Conservation (phyloP, 352 stramenopile genomes). For the Globisporangium yorkense region DNA sequence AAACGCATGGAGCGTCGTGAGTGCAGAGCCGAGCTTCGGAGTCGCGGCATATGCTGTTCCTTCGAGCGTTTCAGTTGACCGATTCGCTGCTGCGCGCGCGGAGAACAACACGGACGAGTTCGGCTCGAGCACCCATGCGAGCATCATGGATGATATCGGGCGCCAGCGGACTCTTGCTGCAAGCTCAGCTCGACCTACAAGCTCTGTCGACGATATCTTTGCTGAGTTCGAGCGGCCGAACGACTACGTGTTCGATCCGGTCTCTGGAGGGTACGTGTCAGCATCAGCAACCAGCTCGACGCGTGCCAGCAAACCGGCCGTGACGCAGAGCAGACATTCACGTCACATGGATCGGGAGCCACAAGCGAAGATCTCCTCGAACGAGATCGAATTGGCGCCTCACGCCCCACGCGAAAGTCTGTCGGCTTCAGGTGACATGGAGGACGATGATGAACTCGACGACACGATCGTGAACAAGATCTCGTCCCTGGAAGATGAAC, state of each 20-base stretch:
- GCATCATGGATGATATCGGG: constrained; percentile 67
- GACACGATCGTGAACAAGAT: constrained; percentile 82
- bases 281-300: constrained; percentile 6
- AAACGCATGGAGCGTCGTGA: constrained; percentile 39
- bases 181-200: constrained; percentile 4
- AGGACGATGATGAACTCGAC: constrained; percentile 36
- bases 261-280: constrained; percentile 50
- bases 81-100: constrained; percentile 4
- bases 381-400: not conserved
- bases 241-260: constrained; percentile 71
- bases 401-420: not conserved
- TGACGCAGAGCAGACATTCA: not conserved
- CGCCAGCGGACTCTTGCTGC: not conserved
- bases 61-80: constrained; percentile 15
- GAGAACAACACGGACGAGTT: constrained; percentile 1
- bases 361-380: not conserved
- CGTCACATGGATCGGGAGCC: not conserved
- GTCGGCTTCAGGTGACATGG: constrained; percentile 2
- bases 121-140: constrained; percentile 6
- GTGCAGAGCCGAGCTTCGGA: constrained; percentile 15
- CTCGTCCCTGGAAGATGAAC: constrained; percentile 55
- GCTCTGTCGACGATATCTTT: constrained; percentile 70
- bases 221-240: constrained; percentile 67
- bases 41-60: constrained; percentile 40
- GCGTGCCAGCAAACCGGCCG: not conserved